phyloP scores from a whole-genome alignment of 208 protist genomes.

The Lotmaria passim region DNA sequence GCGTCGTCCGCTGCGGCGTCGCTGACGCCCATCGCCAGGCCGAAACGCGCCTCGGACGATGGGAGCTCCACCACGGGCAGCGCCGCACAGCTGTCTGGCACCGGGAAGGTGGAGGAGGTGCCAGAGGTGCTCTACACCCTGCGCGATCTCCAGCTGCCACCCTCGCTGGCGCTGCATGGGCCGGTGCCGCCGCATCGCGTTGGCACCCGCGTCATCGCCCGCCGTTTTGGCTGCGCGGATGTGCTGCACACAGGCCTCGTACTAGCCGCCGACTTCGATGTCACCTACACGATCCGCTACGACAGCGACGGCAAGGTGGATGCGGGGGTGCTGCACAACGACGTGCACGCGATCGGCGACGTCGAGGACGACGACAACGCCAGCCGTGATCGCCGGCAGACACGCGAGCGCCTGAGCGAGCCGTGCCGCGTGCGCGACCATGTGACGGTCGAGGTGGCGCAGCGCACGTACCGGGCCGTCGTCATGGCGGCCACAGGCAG shows the following conservation, averaged over 20 bases:
- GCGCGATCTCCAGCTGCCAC: conserved; percentile 50
- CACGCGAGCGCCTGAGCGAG: conserved; percentile 21
- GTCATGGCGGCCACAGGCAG: conserved; percentile 62
- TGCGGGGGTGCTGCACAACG: conserved; percentile 65
- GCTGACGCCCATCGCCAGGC: neutral
- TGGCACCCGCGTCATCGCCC: conserved; percentile 52
- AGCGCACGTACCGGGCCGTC: conserved; percentile 36
- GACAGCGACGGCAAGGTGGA: conserved; percentile 62
- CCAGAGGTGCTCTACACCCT: conserved; percentile 41
- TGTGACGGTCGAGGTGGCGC: conserved; percentile 59
- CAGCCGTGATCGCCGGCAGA: neutral
- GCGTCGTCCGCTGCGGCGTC: conserved; percentile 3
- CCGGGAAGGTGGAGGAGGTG: conserved; percentile 3
- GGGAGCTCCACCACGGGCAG: neutral
- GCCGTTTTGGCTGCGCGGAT: conserved; percentile 52
- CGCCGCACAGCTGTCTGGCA: neutral
- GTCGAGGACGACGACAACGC: conserved; percentile 32
- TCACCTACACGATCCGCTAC: conserved; percentile 66
- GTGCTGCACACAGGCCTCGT: conserved; percentile 56
- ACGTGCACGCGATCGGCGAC: conserved; percentile 55
- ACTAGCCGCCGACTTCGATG: conserved; percentile 53
- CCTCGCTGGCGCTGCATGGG: conserved; percentile 48
- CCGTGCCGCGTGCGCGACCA: conserved; percentile 65
- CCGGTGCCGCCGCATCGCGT: conserved; percentile 59
- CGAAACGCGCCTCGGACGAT: neutral